phyloP scores from a whole-genome alignment of 75 land plant genomes.

The Selaginella moellendorffii region DNA sequence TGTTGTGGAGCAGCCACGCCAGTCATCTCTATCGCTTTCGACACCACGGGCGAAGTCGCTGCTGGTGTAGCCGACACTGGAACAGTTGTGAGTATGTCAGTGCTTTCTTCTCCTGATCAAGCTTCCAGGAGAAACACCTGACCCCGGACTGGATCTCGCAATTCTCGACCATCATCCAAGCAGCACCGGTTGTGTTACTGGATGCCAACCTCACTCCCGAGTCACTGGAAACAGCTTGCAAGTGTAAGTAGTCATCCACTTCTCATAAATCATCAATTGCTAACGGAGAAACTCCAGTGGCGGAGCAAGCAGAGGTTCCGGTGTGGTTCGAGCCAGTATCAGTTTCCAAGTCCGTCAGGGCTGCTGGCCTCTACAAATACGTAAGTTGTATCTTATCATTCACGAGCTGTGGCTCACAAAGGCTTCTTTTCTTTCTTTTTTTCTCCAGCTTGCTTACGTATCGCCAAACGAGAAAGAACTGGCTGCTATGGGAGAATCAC shows the following conservation, averaged over 20 bases:
- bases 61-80: constrained; percentile 78
- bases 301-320: constrained; percentile 53
- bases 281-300: constrained; percentile 29
- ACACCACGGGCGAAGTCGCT: constrained; percentile 57
- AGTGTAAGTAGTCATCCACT: constrained; percentile 28
- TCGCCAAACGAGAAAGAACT: constrained; percentile 92
- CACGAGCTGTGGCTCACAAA: neutral
- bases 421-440: neutral
- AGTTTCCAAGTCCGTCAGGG: constrained; percentile 62
- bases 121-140: constrained; percentile 52
- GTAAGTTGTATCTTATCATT: constrained; percentile 30
- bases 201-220: constrained; percentile 66
- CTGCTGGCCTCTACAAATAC: constrained; percentile 37
- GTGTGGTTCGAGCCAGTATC: constrained; percentile 98
- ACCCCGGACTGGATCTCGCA: constrained; percentile 64
- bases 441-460: constrained; percentile 45
- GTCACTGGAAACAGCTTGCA: constrained; percentile 61
- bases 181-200: constrained; percentile 68
- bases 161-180: constrained; percentile 30
- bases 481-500: constrained; percentile 67
- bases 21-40: constrained; percentile 61
- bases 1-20: constrained; percentile 42
- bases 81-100: constrained; percentile 47
- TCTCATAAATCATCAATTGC: neutral
- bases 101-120: neutral